Evolutionary conservation across 768 basidiomycete species (phyloP), one percentile per base, ranked within the genome.

Genomic region (Lepiota brunneoincarnata): DNA sequence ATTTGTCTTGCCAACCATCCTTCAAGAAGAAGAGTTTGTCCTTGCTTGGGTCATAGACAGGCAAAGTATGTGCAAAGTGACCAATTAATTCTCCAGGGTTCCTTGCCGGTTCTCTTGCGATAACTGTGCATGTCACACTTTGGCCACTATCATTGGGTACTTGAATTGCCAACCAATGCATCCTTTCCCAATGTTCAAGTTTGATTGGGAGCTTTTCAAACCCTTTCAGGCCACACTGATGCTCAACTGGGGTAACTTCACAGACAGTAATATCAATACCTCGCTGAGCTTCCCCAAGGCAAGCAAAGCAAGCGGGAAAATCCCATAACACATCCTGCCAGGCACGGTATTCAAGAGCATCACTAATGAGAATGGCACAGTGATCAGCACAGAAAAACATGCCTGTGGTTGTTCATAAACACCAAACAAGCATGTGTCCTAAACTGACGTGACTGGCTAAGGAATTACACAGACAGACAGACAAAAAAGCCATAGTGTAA

Each of bases 351-450:
- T 3, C 4, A 9, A 31, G 11, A 0, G 45, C 18, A 20, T 55
- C 51, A 0, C 70, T 59, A 4, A 71, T 67, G 10, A 73, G 58
- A 0, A 57, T 60, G 6, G 69, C 73, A 2, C 68, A 56, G 2
- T 71, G 64, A 47, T 74, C 73, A 57, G 64, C 62, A 2, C 65
- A 61, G 17, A 75, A 59, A 74, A 51, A 1, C 71, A 65, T 11
- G 58, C 68, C 18, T 48, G 1, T 55, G 52, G 26, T 64, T 62
- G 14, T 39, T 59, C 17, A 75, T 55, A 28, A 58, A 61, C 40
- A 72, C 31, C 0, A 66, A 58, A 58, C 70, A 72, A 5, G 55
- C 38, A 35, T 59, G 64, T 0, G 52, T 55, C 6, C 72, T 68
- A 37, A 63, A 62, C 47, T 71, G 72, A 11, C 61, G 56, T 15